Conservation (phyloP, 768 basidiomycete genomes). For the Lactarius evosmus region DNA sequence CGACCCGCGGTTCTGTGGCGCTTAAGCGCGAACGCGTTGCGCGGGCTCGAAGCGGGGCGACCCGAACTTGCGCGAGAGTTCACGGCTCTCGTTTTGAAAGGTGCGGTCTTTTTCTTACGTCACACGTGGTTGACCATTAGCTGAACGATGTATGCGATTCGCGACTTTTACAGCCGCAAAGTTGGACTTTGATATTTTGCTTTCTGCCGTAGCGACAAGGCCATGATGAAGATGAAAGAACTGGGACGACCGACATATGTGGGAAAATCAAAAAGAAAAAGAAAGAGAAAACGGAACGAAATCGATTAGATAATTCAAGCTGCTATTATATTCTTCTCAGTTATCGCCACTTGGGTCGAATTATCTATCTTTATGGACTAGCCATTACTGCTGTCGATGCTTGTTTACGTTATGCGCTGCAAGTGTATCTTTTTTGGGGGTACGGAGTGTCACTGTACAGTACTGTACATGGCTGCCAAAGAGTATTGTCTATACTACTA, state of each 20-base stretch:
- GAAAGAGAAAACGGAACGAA: neutral
- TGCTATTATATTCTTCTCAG: neutral
- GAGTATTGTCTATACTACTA: no score
- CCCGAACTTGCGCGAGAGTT: constrained; percentile 65
- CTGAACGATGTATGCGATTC: constrained; percentile 3
- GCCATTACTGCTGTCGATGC: constrained; percentile 3
- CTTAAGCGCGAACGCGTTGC: constrained; percentile 57
- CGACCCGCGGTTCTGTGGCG: constrained; percentile 78
- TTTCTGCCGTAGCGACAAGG: constrained; percentile 53
- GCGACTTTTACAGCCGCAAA: constrained; percentile 49
- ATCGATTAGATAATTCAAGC: no score
- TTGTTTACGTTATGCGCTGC: no score
- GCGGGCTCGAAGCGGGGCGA: constrained; percentile 60
- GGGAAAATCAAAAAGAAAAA: neutral
- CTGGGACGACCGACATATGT: neutral
- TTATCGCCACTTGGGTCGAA: neutral
- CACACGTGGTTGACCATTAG: neutral
- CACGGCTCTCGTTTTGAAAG: constrained; percentile 67
- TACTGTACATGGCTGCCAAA: no score
- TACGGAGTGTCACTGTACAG: no score
- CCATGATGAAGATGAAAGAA: constrained; percentile 14
- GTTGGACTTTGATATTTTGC: constrained; percentile 58
- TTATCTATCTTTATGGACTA: constrained; percentile 12
- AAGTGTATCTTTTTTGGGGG: no score
- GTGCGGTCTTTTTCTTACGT: constrained; percentile 40